Evolutionary conservation across 768 basidiomycete species (phyloP).

Genomic region (Cubamyces lactineus): DNA sequence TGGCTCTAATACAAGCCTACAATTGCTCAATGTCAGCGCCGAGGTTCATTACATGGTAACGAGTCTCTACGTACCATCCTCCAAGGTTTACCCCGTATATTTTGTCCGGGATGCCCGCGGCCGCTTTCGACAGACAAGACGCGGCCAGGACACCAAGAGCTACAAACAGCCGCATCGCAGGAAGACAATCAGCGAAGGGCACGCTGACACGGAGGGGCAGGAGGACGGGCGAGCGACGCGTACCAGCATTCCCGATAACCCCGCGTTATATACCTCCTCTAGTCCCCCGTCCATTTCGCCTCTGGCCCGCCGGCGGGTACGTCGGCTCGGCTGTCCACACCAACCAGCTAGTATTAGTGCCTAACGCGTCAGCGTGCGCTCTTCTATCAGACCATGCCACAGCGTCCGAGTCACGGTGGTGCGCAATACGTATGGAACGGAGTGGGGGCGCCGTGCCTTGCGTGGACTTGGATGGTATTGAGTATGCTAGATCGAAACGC

Average conservation of each 20-base stretch:
- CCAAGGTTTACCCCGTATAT: constrained; percentile 77
- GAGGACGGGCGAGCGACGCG: neutral
- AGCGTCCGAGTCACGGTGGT: too few species aligned
- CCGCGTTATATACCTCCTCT: neutral
- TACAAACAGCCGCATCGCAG: constrained; percentile 1
- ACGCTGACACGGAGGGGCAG: neutral
- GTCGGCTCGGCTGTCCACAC: neutral
- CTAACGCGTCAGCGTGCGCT: constrained; percentile 6
- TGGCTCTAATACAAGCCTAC: constrained; percentile 74
- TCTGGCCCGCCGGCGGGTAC: neutral
- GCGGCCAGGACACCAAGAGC: constrained; percentile 2
- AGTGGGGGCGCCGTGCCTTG: constrained; percentile 1
- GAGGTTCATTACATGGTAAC: neutral
- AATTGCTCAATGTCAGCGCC: neutral
- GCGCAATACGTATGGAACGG: constrained; percentile 11
- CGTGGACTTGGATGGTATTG: neutral
- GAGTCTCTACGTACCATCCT: constrained; percentile 49
- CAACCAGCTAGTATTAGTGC: constrained; percentile 8
- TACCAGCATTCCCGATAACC: neutral
- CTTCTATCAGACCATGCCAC: constrained; percentile 14
- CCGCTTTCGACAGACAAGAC: neutral
- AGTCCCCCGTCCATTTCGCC: neutral
- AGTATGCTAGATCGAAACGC: neutral
- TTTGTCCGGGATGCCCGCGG: constrained; percentile 39
- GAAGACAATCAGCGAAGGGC: neutral